A percentile compares a stretch with the other conserved stretches of the same genome.
Conservation (phyloP, 768 basidiomycete species). For the Boletales sp. region DNA sequence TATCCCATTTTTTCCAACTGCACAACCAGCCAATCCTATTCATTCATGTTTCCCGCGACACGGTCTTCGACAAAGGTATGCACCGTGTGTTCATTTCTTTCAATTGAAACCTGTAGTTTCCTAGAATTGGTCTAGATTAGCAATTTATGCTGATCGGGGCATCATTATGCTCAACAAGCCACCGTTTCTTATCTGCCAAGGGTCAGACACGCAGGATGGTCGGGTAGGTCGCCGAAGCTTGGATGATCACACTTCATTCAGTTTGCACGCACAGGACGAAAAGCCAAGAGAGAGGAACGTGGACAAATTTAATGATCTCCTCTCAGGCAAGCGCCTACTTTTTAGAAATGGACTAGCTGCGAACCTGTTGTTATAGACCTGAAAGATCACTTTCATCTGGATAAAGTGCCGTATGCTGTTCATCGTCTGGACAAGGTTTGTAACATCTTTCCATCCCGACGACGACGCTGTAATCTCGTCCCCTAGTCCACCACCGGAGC, state of each 20-base stretch:
- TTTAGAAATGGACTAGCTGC: slow-evolving; percentile 2
- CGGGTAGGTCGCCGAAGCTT: slow-evolving; percentile 15
- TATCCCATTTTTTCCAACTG: no score
- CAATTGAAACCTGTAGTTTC: slow-evolving; percentile 2
- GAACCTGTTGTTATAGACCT: slow-evolving; percentile 21
- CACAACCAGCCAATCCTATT: no score
- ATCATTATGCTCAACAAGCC: slow-evolving; percentile 62
- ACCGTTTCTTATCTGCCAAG: slow-evolving; percentile 53
- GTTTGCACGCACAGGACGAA: slow-evolving; percentile 10
- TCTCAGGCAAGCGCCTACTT: slow-evolving; percentile 29
- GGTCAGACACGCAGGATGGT: slow-evolving; percentile 23
- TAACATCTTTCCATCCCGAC: neutral
- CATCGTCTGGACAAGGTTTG: slow-evolving; percentile 67
- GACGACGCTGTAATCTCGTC: neutral
- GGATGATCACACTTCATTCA: slow-evolving; percentile 1
- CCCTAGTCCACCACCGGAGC: slow-evolving; percentile 59
- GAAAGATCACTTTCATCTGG: slow-evolving; percentile 30
- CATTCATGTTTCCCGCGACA: slow-evolving; percentile 18
- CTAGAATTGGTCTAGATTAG: slow-evolving; percentile 31
- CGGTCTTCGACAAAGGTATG: slow-evolving; percentile 16
- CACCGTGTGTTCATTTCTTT: neutral
- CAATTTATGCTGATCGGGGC: slow-evolving; percentile 51
- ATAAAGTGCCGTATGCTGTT: slow-evolving; percentile 43
- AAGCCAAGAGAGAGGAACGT: slow-evolving; percentile 21
- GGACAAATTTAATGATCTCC: slow-evolving; percentile 36